Evolutionary conservation across 768 basidiomycete species (phyloP), one percentile per base, ranked within the genome.

Genomic region (Cyclocybe cylindracea): DNA sequence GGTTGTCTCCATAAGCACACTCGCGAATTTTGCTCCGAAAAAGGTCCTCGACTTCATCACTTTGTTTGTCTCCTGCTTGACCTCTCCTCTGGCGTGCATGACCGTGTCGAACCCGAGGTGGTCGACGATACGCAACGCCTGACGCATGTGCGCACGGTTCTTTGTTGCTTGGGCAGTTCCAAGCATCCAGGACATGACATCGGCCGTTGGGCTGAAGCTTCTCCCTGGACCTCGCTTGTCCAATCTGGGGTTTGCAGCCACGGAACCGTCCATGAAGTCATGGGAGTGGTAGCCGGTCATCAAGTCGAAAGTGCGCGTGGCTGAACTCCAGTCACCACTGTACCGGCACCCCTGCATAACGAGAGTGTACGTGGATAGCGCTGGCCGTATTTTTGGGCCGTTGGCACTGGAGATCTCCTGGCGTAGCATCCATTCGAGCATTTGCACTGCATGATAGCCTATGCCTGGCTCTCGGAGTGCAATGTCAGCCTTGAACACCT

Each of bases 371-470:
- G 86, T 82, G 16, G 71, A 65, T 24, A 74, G 49, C n/a, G 70
- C 68, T 9, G 81, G 79, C 32, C 73, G 62, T 46, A 87, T 71
- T 54, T 72, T 73, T 31, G 73, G 73, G 3, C 78, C 76, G 53
- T 73, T 72, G n/a, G 69, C 54, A 16, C 71, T 72, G 14, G 71
- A 61, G 19, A 76, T 74, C 58, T 81, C 81, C 51, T 80, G 78
- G 46, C 75, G 73, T 47, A 88, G 65, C 80, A 87, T 86, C 86
- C 87, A 89, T 61, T 87, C 79, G 19, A 92, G 70, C 2, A 68
- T 75, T 50, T 81, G 77, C 38, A 89, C 67, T 4, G 84, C 82
- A 51, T 78, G 73, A 8, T 75, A 66, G 1, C 82, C 77, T 9
- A 70, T 59, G 13, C 70, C 67, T 19, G 69, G 59, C 6, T 68